phyloP scores from a whole-genome alignment of 306 rosid species.

The Glycine soja region DNA sequence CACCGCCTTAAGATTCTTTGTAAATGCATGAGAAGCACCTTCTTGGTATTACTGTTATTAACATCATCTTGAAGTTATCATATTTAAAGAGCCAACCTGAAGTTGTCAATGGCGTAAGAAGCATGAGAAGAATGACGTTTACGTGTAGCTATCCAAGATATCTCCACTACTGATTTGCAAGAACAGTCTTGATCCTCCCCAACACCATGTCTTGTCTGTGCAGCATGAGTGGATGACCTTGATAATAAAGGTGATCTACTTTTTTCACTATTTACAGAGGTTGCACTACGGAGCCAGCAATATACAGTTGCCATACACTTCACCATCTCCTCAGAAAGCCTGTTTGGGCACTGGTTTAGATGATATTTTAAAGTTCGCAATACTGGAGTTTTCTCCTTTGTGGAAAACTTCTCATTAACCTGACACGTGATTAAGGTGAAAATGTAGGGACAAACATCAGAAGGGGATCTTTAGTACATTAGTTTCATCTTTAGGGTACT shows the following conservation, averaged over 20 bases:
- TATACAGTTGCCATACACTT: constrained; percentile 92
- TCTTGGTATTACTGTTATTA: constrained; percentile 1
- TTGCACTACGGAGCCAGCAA: constrained; percentile 76
- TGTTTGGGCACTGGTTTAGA: constrained; percentile 82
- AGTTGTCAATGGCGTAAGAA: constrained; percentile 83
- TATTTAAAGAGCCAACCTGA: constrained; percentile 64
- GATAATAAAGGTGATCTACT: constrained; percentile 65
- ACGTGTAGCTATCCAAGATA: constrained; percentile 80
- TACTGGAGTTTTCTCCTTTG: constrained; percentile 57
- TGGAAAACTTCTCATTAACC: constrained; percentile 59
- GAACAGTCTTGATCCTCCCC: constrained; percentile 64
- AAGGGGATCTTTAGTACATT: background rate
- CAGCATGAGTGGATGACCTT: constrained; percentile 68
- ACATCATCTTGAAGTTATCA: constrained; percentile 23
- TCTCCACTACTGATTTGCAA: constrained; percentile 73
- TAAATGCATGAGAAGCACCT: constrained; percentile 19
- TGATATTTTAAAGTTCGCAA: constrained; percentile 81
- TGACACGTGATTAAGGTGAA: constrained; percentile 47
- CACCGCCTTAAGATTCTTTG: constrained; percentile 26
- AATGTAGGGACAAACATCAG: constrained; percentile 25
- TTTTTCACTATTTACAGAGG: constrained; percentile 59
- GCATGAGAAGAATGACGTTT: constrained; percentile 86
- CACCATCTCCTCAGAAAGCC: constrained; percentile 94
- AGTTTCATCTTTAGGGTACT: background rate
- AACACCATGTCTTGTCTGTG: constrained; percentile 61